Base-by-base conservation (phyloP, 75 land plant genomes). In the Cunninghamia lanceolata region DNA sequence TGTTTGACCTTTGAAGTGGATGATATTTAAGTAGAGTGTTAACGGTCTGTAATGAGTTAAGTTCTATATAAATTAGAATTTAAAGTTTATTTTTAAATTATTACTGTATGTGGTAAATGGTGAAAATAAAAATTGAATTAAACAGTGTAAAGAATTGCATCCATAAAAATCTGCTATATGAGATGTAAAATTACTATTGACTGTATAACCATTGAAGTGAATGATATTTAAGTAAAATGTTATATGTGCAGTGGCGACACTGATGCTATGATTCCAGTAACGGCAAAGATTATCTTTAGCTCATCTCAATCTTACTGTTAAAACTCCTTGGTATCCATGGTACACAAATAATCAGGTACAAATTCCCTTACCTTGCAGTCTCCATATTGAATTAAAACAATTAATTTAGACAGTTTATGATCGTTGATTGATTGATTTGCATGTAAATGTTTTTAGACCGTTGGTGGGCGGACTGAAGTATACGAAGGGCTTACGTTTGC, bases 401-500 rank as follows among this genome's bases (percentile, higher is more conserved):
- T 63, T 7, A 63, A 63, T 25, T 28, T 7, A 63, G 68, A 63
- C 3, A 42, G 2, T 9, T n/a, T 21, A 17, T 21, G n/a, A 83
- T 50, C 21, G 4, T 8, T 50, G 10, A 15, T 21, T 53, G 21
- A 54, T 52, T n/a, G 34, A 15, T 77, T 77, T 77, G 2, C 21
- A 35, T 77, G 39, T 39, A 28, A 43, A 45, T 42, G 15, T 42
- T 32, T 28, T 1, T 47, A 83, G 84, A 83, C 36, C 3, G 96
- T 95, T 0, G 96, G 92, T 54, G 96, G 98, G 14, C 91, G 95
- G 92, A 88, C 91, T 39, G 91, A 93, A 85, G 90, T 86, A 0
- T 96, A 94, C 71, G 45, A 91, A 50, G 93, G 92, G 14, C 80
- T 96, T 19, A 96, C 95, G n/a, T 96, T 94, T 84, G 93, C 92